phyloP scores from a whole-genome alignment of 2,329 filamentous ascomycete species.

The Arachnomyces sp. region DNA sequence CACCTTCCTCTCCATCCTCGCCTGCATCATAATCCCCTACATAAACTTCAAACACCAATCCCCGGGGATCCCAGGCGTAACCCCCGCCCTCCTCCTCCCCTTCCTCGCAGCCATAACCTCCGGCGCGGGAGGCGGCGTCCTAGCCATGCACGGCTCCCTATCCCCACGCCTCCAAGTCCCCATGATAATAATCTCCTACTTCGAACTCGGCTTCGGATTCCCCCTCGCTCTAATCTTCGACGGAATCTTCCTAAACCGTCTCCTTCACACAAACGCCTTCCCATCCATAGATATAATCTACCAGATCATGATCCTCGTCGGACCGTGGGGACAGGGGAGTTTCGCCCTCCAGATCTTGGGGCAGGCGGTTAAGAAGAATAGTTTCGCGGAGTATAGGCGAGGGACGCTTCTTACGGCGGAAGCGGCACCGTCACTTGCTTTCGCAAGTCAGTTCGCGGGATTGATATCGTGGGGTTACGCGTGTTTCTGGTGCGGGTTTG shows the following conservation, averaged over 20 bases:
- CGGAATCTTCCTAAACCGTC: conserved; percentile 26
- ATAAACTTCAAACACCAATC: conserved; percentile 31
- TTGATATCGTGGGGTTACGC: conserved; percentile 35
- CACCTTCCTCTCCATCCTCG: conserved; percentile 24
- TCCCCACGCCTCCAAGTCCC: conserved; percentile 27
- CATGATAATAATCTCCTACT: conserved; percentile 35
- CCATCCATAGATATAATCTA: conserved; percentile 20
- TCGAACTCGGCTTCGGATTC: conserved; percentile 30
- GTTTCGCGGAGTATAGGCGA: conserved; percentile 27
- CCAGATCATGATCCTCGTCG: conserved; percentile 36
- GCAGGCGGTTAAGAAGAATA: conserved; percentile 21
- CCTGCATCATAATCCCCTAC: conserved; percentile 28
- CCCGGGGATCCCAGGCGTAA: conserved; percentile 25
- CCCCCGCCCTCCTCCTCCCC: conserved; percentile 31
- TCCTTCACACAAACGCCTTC: conserved; percentile 21
- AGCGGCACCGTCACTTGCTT: conserved; percentile 25
- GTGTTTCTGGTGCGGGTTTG: conserved; percentile 38
- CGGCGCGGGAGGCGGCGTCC: conserved; percentile 30
- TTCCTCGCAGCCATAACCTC: conserved; percentile 34
- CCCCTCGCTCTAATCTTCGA: conserved; percentile 26
- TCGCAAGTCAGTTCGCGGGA: conserved; percentile 30
- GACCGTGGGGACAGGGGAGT: conserved; percentile 33
- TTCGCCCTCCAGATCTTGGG: conserved; percentile 35
- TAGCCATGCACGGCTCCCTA: conserved; percentile 25
- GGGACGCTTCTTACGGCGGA: conserved; percentile 26